phyloP scores from a whole-genome alignment of 768 basidiomycete genomes.

The Brasilioporus rufonigricans region DNA sequence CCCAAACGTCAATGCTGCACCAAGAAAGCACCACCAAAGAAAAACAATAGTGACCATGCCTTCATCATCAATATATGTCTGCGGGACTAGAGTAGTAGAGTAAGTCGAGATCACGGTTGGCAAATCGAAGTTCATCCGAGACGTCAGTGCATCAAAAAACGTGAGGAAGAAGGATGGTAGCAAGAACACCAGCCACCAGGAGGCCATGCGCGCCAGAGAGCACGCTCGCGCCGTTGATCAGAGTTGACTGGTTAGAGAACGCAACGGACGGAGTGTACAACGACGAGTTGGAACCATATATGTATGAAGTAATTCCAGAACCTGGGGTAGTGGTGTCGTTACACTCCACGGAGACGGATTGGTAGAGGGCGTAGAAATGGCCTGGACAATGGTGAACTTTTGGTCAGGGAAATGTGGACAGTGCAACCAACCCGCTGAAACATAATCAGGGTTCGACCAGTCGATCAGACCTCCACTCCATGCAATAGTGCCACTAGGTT shows the following conservation, averaged over 20 bases:
- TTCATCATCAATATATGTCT: neutral
- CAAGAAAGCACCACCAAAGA: neutral
- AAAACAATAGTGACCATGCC: neutral
- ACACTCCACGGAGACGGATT: conserved; percentile 65
- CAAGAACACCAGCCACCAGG: conserved; percentile 12
- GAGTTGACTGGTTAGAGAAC: conserved; percentile 57
- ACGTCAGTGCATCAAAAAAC: conserved; percentile 16
- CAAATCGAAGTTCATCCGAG: neutral
- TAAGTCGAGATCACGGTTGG: neutral
- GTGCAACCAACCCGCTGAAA: conserved; percentile 48
- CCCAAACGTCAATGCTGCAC: neutral
- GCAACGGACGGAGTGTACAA: conserved; percentile 50
- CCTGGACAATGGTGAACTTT: conserved; percentile 34
- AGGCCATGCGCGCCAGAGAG: conserved; percentile 12
- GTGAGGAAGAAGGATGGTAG: conserved; percentile 15
- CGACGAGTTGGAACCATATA: conserved; percentile 57
- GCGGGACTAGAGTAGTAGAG: neutral
- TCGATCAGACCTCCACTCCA: conserved; percentile 86
- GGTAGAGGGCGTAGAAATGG: conserved; percentile 66
- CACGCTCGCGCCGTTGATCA: conserved; percentile 42
- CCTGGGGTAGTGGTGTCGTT: conserved; percentile 44
- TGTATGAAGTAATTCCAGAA: conserved; percentile 57
- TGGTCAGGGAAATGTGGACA: neutral
- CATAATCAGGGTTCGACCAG: conserved; percentile 78
- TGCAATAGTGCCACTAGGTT: conserved; percentile 63